Base-by-base conservation (phyloP, 2,329 filamentous ascomycete genomes). In the Clarireedia hainanense region DNA sequence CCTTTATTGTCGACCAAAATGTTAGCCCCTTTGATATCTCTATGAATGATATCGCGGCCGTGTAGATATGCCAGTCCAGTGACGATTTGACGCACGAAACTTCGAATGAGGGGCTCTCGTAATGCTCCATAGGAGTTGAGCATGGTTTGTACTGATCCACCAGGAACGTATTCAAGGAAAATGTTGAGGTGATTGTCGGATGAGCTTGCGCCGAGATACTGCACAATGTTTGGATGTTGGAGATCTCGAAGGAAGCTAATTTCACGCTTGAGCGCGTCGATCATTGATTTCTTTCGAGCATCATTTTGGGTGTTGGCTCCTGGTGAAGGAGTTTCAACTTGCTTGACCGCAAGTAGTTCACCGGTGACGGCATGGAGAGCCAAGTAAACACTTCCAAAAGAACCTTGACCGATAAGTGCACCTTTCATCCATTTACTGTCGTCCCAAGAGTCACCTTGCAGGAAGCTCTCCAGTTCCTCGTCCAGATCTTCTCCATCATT, bases 371-470 rank as follows among this genome's bases (percentile, higher is more conserved):
- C 89, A 70, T 99, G 94, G 34, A 99, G 79, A 26, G 94, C 94
- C 49, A 99, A 80, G 73, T 95, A 99, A 52, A 99, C 94, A 64
- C 86, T 91, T 66, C 94, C 94, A 67, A 99, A 99, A 4, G 91
- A 96, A 60, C 94, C 94, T 72, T 96, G 91, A 34, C 94, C 94
- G 63, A 99, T 99, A 60, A 97, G 78, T 34, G 92, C 91, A 68
- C 94, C 94, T 76, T 97, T 96, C 91, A 99, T 97, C 89, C 95
- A 99, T 72, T 96, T 95, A 75, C 92, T 88, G 60, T 96, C 91
- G 62, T 95, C 91, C 84, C 94, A 97, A 7, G 90, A 95, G 68
- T 96, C 90, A 61, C 90, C 89, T 36, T 90, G 85, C 42, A 97
- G 78, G 77, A 96, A 96, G 67, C 91, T 91, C 64, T 87, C 84